Evolutionary conservation across 495 filamentous ascomycete species (phyloP).

Genomic region (Daldinia grandis): DNA sequence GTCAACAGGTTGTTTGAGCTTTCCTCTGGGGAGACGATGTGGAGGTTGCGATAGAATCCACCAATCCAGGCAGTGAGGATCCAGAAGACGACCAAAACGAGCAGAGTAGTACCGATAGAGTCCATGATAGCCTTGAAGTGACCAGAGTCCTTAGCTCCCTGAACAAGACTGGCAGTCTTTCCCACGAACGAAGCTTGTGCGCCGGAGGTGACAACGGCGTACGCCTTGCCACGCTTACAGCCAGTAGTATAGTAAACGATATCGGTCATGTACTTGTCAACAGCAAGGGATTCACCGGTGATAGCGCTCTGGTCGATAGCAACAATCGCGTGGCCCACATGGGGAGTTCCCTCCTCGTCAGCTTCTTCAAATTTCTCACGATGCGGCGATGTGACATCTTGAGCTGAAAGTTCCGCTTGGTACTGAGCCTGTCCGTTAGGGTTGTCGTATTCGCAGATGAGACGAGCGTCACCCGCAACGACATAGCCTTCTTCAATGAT

Average conservation of each 20-base stretch:
- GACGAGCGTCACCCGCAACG: slow-evolving; percentile 74
- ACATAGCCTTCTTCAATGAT: slow-evolving; percentile 78
- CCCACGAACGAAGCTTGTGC: slow-evolving; percentile 88
- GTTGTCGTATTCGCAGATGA: slow-evolving; percentile 79
- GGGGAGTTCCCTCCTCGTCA: slow-evolving; percentile 63
- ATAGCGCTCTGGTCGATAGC: slow-evolving; percentile 91
- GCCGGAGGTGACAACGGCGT: slow-evolving; percentile 77
- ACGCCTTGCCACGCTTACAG: slow-evolving; percentile 85
- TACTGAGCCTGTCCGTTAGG: slow-evolving; percentile 75
- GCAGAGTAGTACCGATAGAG: slow-evolving; percentile 80
- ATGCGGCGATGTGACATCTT: slow-evolving; percentile 63
- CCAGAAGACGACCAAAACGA: slow-evolving; percentile 80
- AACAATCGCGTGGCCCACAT: slow-evolving; percentile 76
- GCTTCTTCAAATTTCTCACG: slow-evolving; percentile 70
- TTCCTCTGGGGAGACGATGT: slow-evolving; percentile 61
- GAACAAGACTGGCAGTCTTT: slow-evolving; percentile 81
- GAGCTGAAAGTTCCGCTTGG: slow-evolving; percentile 64
- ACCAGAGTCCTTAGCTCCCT: slow-evolving; percentile 72
- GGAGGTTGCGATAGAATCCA: slow-evolving; percentile 81
- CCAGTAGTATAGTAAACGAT: slow-evolving; percentile 80
- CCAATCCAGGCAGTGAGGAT: slow-evolving; percentile 82
- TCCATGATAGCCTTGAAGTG: slow-evolving; percentile 90
- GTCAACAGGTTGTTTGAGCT: slow-evolving; percentile 66
- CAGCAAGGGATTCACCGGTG: slow-evolving; percentile 89
- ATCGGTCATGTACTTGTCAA: slow-evolving; percentile 82